Evolutionary conservation across 2,329 filamentous ascomycete species (phyloP).

Genomic region (Calycina herbarum): DNA sequence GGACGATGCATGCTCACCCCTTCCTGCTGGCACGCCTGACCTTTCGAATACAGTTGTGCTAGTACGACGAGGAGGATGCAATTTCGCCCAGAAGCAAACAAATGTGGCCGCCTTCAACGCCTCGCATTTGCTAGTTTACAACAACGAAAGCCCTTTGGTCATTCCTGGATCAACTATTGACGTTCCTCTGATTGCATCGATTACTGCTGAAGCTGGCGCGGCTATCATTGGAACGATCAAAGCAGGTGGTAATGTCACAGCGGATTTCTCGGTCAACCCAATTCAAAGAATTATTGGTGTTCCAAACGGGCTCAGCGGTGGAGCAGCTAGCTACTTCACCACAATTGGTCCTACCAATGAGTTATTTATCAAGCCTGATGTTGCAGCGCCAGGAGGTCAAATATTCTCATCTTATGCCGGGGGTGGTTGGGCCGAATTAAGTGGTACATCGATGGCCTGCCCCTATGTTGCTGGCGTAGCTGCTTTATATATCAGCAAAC

Average conservation of each 20-base stretch:
- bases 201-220: constrained; percentile 5
- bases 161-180: not conserved
- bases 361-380: constrained; percentile 14
- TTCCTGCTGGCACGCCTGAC: too few species aligned
- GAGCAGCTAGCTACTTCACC: constrained; percentile 2
- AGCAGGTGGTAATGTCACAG: constrained; percentile 8
- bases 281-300: constrained; percentile 4
- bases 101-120: constrained; percentile 4
- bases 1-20: too few species aligned
- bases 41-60: too few species aligned
- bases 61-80: constrained; percentile 8
- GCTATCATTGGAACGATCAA: constrained; percentile 8
- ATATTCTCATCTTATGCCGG: constrained; percentile 16
- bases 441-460: constrained; percentile 23
- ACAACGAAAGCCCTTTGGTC: constrained; percentile 4
- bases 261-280: not conserved
- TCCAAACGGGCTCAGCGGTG: not conserved
- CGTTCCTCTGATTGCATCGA: not conserved
- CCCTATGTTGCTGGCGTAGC: constrained; percentile 23
- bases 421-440: constrained; percentile 13
- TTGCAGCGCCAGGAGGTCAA: constrained; percentile 17
- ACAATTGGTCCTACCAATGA: constrained; percentile 8
- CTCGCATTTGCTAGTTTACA: constrained; percentile 2
- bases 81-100: not conserved
- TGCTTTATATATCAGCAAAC: constrained; percentile 18